Percentiles rank a stretch among this genome's conserved stretches.
Evolutionary conservation across 2,329 filamentous ascomycete species (phyloP).

Genomic region (Aspergillus sp.): DNA sequence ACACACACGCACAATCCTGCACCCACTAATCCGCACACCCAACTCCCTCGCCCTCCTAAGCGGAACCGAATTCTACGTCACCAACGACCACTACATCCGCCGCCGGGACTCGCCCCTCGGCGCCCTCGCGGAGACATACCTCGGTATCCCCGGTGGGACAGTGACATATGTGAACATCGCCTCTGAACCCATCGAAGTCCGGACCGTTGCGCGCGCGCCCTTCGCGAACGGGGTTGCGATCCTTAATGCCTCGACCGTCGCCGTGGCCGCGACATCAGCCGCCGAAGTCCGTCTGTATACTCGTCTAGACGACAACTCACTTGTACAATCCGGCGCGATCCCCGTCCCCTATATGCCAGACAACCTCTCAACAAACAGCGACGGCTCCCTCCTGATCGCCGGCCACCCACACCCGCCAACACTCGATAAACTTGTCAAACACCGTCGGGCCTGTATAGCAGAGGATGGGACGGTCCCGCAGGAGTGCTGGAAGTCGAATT

Average conservation of each 20-base stretch:
- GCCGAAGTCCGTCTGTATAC: slow-evolving; percentile 13
- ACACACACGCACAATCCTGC: slow-evolving; percentile 10
- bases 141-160: slow-evolving; percentile 12
- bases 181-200: slow-evolving; percentile 1
- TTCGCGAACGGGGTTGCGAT: slow-evolving; percentile 22
- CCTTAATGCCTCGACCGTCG: slow-evolving; percentile 18
- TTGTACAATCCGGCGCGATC: slow-evolving; percentile 4
- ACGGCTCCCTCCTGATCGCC: slow-evolving; percentile 20
- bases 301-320: not conserved
- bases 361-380: slow-evolving; percentile 19
- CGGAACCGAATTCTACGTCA: slow-evolving; percentile 21
- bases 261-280: slow-evolving; percentile 15
- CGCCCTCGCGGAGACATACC: slow-evolving; percentile 19
- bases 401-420: slow-evolving; percentile 21
- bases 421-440: slow-evolving; percentile 7
- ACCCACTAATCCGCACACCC: slow-evolving; percentile 18
- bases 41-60: slow-evolving; percentile 21
- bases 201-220: slow-evolving; percentile 18
- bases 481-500: slow-evolving; percentile 10
- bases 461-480: not conserved
- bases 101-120: slow-evolving; percentile 1
- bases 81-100: slow-evolving; percentile 23
- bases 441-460: slow-evolving; percentile 9
- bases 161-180: slow-evolving; percentile 20
- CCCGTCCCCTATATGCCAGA: slow-evolving; percentile 20